phyloP scores from a whole-genome alignment of 148 eudicot species.

The Amaranthus cruentus region DNA sequence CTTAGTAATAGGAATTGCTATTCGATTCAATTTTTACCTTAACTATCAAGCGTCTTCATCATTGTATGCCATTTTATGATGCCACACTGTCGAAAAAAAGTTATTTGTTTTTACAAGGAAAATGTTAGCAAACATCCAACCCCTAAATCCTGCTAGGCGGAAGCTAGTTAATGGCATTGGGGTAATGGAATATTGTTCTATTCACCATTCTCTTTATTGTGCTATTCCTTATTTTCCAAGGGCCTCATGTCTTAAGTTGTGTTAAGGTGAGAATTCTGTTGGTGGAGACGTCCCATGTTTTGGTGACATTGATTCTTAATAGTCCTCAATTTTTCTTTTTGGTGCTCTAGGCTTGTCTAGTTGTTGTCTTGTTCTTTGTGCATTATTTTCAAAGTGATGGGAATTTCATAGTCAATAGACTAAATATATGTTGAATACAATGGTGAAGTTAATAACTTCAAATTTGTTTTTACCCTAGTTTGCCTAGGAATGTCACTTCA shows the following conservation, averaged over 20 bases:
- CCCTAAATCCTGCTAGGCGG: no score
- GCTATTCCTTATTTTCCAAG: not conserved
- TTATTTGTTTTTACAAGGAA: no score
- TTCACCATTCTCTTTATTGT: not conserved
- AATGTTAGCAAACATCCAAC: no score
- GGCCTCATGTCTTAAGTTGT: not conserved
- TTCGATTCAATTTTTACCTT: no score
- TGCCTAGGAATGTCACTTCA: no score
- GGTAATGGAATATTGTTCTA: not conserved
- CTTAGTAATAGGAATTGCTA: no score
- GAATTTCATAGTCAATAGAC: no score
- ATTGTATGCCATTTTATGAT: not conserved
- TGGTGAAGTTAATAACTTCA: not conserved
- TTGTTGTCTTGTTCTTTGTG: not conserved
- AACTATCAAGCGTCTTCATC: not conserved
- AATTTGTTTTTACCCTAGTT: no score
- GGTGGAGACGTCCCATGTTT: not conserved
- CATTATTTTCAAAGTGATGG: not conserved
- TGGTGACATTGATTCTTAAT: not conserved
- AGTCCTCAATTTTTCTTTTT: not conserved
- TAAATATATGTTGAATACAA: not conserved
- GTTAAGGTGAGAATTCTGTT: not conserved
- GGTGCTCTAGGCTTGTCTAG: not conserved
- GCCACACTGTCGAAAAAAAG: no score
- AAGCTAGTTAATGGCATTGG: no score